Evolutionary conservation across 2,329 filamentous ascomycete species (phyloP), one percentile per base, ranked within the genome.

Genomic region (Alternaria longipes): DNA sequence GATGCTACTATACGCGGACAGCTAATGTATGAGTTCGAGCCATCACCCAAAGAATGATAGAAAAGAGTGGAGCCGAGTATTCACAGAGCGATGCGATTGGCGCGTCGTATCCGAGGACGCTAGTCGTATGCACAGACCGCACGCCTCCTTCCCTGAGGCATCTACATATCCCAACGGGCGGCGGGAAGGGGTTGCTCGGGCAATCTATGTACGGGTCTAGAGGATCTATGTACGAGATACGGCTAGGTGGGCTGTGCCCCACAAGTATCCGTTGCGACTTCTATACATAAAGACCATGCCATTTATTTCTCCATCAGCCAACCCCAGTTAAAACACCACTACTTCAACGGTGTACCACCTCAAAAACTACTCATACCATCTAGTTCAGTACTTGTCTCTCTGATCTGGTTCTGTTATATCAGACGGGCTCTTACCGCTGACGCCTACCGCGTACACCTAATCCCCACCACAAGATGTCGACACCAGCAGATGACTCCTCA

Each of bases 391-490:
- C 24, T 1, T n/a, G 8, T 22, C 16, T 49, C 12, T 11, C 16
- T 2, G 4, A 7, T 5, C 5, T 49, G 20, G 12, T 3, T 22
- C 5, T 14, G 12, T 11, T 4, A 20, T 32, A 47, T 32, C 28
- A 3, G 2, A 55, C n/a, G 12, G 24, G 26, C 28, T 45, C 28
- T 2, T 30, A 14, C 20, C 22, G 18, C 11, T 7, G 24, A 18
- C 40, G 24, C 22, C 3, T 30, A 26, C 20, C 16, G 12, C 4
- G 18, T 3, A 30, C 32, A 18, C 4, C 34, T 11, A 2, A 1
- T 28, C 36, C 16, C 45, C 5, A 32, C 18, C 28, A 18, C 20
- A 67, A 18, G 12, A 73, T 73, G 71, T 59, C 68, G 20, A 45
- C 40, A n/a, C 38, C 40, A 38, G 52, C 46, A 22, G 46, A 57